A percentile compares a stretch with the other conserved stretches of the same genome.
phyloP scores from a whole-genome alignment of 1,284 basidiomycete species.

The Rhodotorula glutinis region DNA sequence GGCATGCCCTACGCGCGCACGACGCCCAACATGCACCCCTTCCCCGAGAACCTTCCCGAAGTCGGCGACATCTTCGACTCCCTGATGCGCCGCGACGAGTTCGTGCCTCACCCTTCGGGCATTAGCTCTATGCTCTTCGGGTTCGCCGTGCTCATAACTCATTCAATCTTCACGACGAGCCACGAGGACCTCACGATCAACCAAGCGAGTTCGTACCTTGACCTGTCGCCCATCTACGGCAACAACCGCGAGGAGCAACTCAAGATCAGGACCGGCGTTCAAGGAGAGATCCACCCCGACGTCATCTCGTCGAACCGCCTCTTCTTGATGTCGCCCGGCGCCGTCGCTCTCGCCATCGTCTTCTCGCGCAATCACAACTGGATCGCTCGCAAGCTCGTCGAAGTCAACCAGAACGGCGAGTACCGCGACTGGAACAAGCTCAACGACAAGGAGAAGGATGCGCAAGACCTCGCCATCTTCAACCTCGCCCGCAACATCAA shows the following conservation, averaged over 20 bases:
- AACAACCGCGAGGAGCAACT: conserved; percentile 56
- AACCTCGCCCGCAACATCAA: conserved; percentile 70
- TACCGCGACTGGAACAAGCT: conserved; percentile 48
- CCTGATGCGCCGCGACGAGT: conserved; percentile 61
- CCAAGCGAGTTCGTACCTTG: conserved; percentile 68
- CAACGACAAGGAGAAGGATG: conserved; percentile 50
- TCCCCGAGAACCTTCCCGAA: conserved; percentile 59
- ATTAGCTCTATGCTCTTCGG: conserved; percentile 52
- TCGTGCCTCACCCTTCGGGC: conserved; percentile 70
- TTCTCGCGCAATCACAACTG: conserved; percentile 71
- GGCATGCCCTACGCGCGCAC: conserved; percentile 36
- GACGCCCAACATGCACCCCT: conserved; percentile 31
- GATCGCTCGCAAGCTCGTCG: conserved; percentile 64
- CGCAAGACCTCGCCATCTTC: conserved; percentile 64
- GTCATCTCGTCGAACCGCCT: conserved; percentile 65
- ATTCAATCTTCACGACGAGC: conserved; percentile 67
- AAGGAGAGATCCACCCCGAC: conserved; percentile 64
- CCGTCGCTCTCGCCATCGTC: conserved; percentile 64
- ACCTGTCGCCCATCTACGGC: conserved; percentile 72
- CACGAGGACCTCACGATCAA: conserved; percentile 55
- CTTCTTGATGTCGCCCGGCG: conserved; percentile 70
- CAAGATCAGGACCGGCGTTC: conserved; percentile 57
- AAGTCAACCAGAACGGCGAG: conserved; percentile 62
- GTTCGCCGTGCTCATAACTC: conserved; percentile 66
- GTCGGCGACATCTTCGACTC: conserved; percentile 73